phyloP scores from a whole-genome alignment of 208 protist species.

The Acanthamoeba healyi region DNA sequence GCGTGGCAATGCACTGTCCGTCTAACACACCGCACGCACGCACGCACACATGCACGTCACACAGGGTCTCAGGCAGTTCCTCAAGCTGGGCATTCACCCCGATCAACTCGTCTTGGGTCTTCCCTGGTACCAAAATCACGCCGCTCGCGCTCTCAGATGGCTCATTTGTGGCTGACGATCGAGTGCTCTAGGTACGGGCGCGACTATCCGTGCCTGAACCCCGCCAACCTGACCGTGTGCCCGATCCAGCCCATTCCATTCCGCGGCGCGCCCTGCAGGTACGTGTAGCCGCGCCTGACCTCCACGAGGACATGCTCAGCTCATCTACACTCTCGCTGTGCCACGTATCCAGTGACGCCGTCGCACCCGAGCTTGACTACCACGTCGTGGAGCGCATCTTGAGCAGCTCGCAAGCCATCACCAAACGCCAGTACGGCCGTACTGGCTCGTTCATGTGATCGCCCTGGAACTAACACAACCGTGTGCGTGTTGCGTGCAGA shows the following conservation, averaged over 20 bases:
- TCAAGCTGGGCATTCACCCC: constrained; percentile 47
- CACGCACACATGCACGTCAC: too few species aligned
- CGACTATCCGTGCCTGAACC: constrained; percentile 67
- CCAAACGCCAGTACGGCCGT: background rate
- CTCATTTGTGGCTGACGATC: too few species aligned
- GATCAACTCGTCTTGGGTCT: constrained; percentile 52
- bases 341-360: background rate
- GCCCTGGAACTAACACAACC: background rate
- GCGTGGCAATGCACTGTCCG: background rate
- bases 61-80: constrained; percentile 33
- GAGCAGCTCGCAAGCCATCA: background rate
- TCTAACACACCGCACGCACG: too few species aligned
- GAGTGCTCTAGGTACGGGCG: constrained; percentile 74
- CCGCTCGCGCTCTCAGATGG: too few species aligned
- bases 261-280: constrained; percentile 70
- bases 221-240: constrained; percentile 59
- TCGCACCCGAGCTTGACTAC: constrained; percentile 60
- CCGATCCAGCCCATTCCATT: constrained; percentile 70
- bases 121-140: too few species aligned
- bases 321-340: background rate
- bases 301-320: background rate
- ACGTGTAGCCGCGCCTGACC: too few species aligned
- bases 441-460: background rate
- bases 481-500: background rate
- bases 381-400: background rate